Base-by-base conservation (phyloP, 305 asterid genomes). In the Fraxinus nigra region DNA sequence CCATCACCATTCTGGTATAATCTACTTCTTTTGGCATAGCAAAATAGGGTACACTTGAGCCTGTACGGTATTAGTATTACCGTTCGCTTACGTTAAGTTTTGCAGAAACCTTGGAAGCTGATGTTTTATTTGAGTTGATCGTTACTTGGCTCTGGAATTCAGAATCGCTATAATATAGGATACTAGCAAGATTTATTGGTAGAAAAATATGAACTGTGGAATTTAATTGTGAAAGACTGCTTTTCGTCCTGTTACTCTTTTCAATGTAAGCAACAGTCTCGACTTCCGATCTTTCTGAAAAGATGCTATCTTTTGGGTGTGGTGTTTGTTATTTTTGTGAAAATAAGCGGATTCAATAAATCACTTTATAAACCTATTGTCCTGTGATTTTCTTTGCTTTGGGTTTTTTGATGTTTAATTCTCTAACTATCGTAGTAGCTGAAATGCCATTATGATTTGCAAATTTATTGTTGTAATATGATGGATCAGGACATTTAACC, bases 401-500 rank as follows among this genome's bases (percentile, higher is more conserved):
- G 65, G 10, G 18, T 18, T 54, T n/a, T 54, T 54, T n/a, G 65
- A 54, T 54, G 65, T 54, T 54, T 18, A n/a, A 54, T 54, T 54
- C 65, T 54, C 65, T 51, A 16, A 51, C 61, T 54, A 54, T n/a
- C 9, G 10, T 54, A 5, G 32, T 54, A 5, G 32, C 72, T 61
- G 32, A 61, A 61, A 61, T 20, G 32, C 72, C 72, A 61, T 61
- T 61, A 8, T 2, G 72, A 20, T 22, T 26, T 63, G 34, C 72
- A 70, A 32, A 70, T 32, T 32, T 11, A 70, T 32, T 30, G 43
- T 32, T 10, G 75, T 70, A 33, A 32, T 32, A 32, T 32, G 43
- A 16, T 70, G 22, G 75, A 32, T 78, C 91, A 94, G 98, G 99
- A 59, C 97, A 93, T 86, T 84, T 95, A 84, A 92, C 95, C 0